Evolutionary conservation across 345 rosid species (phyloP).

Genomic region (Diplotaxis tenuifolia): DNA sequence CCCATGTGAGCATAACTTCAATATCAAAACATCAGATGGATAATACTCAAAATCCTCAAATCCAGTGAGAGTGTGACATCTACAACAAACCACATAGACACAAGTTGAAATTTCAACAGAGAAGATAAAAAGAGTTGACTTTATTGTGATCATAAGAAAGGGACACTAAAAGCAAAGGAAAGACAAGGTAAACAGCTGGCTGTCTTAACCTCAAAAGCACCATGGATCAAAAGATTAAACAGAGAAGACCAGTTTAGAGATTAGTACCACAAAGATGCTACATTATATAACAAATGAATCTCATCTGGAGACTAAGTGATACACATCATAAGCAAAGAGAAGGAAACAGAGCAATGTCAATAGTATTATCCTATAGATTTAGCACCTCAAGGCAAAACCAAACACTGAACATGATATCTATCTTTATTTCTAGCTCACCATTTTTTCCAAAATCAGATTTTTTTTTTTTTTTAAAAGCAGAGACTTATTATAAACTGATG

Average conservation of each 20-base stretch:
- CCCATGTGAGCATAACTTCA: constrained; percentile 51
- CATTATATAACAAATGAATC: neutral
- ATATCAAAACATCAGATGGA: constrained; percentile 27
- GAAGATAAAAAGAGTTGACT: neutral
- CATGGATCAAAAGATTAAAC: neutral
- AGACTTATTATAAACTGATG: neutral
- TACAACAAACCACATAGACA: constrained; percentile 15
- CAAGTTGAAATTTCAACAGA: neutral
- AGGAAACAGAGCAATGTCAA: constrained; percentile 14
- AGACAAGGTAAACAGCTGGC: neutral
- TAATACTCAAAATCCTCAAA: constrained; percentile 13
- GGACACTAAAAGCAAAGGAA: neutral
- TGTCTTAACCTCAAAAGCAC: neutral
- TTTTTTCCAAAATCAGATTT: neutral
- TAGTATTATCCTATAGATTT: constrained; percentile 8
- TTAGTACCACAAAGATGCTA: neutral
- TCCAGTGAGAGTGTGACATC: constrained; percentile 17
- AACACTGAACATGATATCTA: neutral
- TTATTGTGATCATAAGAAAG: neutral
- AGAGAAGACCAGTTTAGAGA: neutral
- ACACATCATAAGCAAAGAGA: no score
- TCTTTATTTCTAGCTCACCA: neutral
- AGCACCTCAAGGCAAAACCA: neutral
- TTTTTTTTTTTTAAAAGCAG: neutral
- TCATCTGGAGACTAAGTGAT: neutral